Conservation (phyloP, 768 basidiomycete species). For the Suillus americanus region DNA sequence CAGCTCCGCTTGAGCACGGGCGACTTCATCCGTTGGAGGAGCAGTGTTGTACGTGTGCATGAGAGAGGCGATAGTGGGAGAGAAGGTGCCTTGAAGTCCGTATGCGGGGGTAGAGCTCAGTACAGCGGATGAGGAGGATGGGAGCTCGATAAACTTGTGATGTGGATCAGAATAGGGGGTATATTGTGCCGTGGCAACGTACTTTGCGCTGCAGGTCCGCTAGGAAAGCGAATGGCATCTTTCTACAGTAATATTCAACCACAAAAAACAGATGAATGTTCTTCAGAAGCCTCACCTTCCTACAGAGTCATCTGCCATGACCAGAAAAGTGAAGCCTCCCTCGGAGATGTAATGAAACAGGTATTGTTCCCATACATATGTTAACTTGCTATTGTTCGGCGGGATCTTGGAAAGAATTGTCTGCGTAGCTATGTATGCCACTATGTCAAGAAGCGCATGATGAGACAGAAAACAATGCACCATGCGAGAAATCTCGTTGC, state of each 20-base stretch:
- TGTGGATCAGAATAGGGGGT: slow-evolving; percentile 5
- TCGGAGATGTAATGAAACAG: slow-evolving; percentile 94
- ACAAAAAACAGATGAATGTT: not conserved
- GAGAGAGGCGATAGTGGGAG: slow-evolving; percentile 66
- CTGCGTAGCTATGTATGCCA: slow-evolving; percentile 59
- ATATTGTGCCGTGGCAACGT: slow-evolving; percentile 14
- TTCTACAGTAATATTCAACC: slow-evolving; percentile 39
- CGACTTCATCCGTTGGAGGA: slow-evolving; percentile 85
- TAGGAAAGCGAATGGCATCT: slow-evolving; percentile 94
- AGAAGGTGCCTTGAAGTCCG: slow-evolving; percentile 70
- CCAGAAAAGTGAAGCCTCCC: slow-evolving; percentile 82
- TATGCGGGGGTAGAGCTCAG: slow-evolving; percentile 51
- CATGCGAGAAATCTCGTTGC: slow-evolving; percentile 86
- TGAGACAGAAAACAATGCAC: slow-evolving; percentile 32
- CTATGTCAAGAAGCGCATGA: slow-evolving; percentile 1
- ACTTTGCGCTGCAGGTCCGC: slow-evolving; percentile 82
- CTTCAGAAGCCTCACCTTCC: slow-evolving; percentile 60
- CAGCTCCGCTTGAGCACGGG: slow-evolving; percentile 86
- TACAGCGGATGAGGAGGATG: slow-evolving; percentile 60
- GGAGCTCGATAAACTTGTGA: slow-evolving; percentile 57
- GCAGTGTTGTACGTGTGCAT: slow-evolving; percentile 88
- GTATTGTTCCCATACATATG: slow-evolving; percentile 91
- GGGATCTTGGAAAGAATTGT: slow-evolving; percentile 95
- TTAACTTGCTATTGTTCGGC: slow-evolving; percentile 79
- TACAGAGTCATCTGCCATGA: slow-evolving; percentile 92